Percentiles rank a stretch among this genome's conserved stretches.
These are phyloP conservation scores for Diaporthe ilicicola DNA, from an alignment of 2,329 filamentous ascomycete species.

Conservation along the genomic window DNA sequence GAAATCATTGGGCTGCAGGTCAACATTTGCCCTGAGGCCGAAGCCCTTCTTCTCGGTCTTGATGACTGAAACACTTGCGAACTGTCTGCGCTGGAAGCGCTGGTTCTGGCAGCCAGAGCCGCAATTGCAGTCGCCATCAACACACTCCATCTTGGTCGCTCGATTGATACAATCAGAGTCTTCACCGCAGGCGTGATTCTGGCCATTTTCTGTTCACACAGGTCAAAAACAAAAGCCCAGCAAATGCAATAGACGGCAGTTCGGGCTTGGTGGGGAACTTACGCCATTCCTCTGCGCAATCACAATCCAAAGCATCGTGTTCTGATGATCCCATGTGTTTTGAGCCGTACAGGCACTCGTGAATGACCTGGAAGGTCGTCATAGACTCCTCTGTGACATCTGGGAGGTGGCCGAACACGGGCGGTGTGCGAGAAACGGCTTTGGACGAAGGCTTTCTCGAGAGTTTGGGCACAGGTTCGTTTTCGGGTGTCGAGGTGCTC, in stretches of 20 bases:
- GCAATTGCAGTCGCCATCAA: constrained; percentile 83
- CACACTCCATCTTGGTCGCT: constrained; percentile 96
- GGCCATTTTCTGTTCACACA: constrained; percentile 59
- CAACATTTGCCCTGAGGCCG: constrained; percentile 82
- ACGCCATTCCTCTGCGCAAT: constrained; percentile 96
- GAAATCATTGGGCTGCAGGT: constrained; percentile 85
- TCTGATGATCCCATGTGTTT: constrained; percentile 93
- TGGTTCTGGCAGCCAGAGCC: constrained; percentile 91
- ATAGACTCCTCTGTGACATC: constrained; percentile 82
- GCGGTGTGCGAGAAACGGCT: constrained; percentile 66
- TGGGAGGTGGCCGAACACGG: constrained; percentile 77
- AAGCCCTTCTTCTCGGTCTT: constrained; percentile 98
- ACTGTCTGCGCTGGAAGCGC: constrained; percentile 89
- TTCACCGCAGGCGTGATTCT: constrained; percentile 90
- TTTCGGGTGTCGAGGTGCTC: constrained; percentile 57
- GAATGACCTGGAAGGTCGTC: constrained; percentile 80
- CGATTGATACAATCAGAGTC: constrained; percentile 99
- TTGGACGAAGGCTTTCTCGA: constrained; percentile 80
- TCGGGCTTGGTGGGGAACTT: constrained; percentile 54
- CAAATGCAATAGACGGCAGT: constrained; percentile 34
- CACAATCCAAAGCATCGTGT: constrained; percentile 90
- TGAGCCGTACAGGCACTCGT: constrained; percentile 88
- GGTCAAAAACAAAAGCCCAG: constrained; percentile 21
- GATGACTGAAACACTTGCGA: constrained; percentile 92
- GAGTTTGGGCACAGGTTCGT: constrained; percentile 71